Base-by-base conservation (phyloP, 129 eudicot species). In the Deinandra increscens region DNA sequence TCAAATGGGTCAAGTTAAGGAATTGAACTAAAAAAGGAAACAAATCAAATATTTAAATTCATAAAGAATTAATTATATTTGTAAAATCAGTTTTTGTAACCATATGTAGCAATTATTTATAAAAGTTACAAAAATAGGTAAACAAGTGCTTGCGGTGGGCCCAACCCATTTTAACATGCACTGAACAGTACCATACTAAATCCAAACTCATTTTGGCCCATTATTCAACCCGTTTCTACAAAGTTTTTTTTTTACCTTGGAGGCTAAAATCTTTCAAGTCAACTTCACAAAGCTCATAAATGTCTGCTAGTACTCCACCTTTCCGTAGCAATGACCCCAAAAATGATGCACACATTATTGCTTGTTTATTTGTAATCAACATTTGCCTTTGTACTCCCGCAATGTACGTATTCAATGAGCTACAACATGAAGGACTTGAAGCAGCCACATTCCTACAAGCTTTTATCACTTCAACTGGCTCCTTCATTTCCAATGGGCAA, bases 221-320 rank as follows among this genome's bases (percentile, higher is more conserved):
- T 8, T 60, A 36, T 15, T 36, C 29, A 60, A 34, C 29, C 19
- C 26, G n/a, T 60, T 34, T 60, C 26, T n/a, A 45, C 38, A 49
- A 51, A 55, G 17, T 7, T 15, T 51, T 48, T 7, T 15, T 51
- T 48, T 66, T 69, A 84, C 95, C 98, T 84, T 92, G 98, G 44
- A 92, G 87, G 48, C 96, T 88, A 73, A 92, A 92, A 80, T 92
- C 98, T 64, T 86, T 88, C 72, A 92, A 49, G 81, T 92, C 98
- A 68, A 92, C 95, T 75, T 92, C 98, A 86, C 98, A 92, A 74
- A 92, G 98, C 74, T 84, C 84, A 79, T 88, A 92, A 76, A 92
- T 53, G 53, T 92, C 90, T 33, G 96, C 79, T 82, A 88, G 74
- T 53, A 92, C 91, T 64, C 96, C 98, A 39, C 81, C 96, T 69